phyloP scores from a whole-genome alignment of 208 protist species.

The Trypanosoma congolense region DNA sequence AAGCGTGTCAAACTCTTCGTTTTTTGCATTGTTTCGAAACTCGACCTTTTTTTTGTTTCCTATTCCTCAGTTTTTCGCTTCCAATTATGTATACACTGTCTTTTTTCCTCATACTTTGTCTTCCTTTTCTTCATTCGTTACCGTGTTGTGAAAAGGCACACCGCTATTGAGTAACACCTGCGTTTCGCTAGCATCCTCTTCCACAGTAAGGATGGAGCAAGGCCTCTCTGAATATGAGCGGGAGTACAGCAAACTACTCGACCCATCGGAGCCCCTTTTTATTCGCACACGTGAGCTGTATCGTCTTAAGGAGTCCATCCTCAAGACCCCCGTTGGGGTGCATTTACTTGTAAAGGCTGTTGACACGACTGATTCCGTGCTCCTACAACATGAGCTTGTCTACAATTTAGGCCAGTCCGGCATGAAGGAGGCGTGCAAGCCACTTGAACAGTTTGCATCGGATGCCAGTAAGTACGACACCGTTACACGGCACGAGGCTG shows the following conservation, averaged over 20 bases:
- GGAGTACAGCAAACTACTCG: conserved; percentile 64
- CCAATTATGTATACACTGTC: too few relatives aligned
- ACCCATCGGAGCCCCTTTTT: conserved; percentile 70
- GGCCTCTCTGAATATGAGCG: conserved; percentile 30
- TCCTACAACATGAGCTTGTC: conserved; percentile 96
- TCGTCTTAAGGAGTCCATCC: conserved; percentile 71
- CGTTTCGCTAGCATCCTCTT: too few relatives aligned
- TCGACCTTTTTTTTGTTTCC: too few relatives aligned
- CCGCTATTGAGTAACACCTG: too few relatives aligned
- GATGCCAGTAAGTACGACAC: conserved; percentile 74
- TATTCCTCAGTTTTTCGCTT: too few relatives aligned
- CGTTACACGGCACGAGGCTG: conserved; percentile 96
- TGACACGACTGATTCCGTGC: conserved; percentile 86
- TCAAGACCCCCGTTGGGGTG: conserved; percentile 54
- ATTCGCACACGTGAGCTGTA: conserved; percentile 85
- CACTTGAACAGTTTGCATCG: conserved; percentile 74
- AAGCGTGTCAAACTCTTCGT: too few relatives aligned
- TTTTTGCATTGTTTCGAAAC: too few relatives aligned
- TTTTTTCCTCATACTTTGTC: too few relatives aligned
- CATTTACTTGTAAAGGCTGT: conserved; percentile 59
- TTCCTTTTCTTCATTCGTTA: too few relatives aligned
- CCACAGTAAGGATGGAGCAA: conserved; percentile 3
- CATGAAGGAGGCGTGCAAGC: conserved; percentile 57
- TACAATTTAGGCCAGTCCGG: conserved; percentile 97
- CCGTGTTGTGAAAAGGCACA: too few relatives aligned